These are phyloP conservation scores for Monosporozyma servazzii DNA, from an alignment of 805 yeast genomes.

Conservation along the genomic window DNA sequence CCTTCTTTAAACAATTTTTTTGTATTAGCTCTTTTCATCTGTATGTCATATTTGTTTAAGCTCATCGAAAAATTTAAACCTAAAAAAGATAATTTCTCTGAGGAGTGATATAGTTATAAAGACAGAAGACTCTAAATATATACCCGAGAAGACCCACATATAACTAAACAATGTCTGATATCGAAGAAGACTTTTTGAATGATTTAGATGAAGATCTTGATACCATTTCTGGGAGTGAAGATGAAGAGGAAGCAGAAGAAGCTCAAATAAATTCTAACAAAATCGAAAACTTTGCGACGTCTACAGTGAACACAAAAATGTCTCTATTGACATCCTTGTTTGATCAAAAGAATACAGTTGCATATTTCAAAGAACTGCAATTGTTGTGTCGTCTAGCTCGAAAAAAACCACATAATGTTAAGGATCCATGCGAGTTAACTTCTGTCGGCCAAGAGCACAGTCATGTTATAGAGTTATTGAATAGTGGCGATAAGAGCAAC, in stretches of 20 bases:
- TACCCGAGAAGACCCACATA: neutral
- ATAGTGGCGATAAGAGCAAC: neutral
- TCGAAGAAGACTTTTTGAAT: slow-evolving; percentile 16
- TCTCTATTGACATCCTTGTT: neutral
- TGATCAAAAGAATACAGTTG: neutral
- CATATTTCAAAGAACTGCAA: neutral
- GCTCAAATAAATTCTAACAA: neutral
- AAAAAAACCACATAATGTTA: neutral
- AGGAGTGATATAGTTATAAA: neutral
- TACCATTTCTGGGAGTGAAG: slow-evolving; percentile 10
- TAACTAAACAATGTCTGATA: slow-evolving; percentile 4
- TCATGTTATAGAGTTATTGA: neutral
- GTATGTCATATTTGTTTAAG: neutral
- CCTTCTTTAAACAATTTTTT: neutral
- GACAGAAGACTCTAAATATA: neutral
- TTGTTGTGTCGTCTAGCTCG: neutral
- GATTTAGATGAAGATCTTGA: slow-evolving; percentile 30
- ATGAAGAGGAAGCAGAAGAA: slow-evolving; percentile 8
- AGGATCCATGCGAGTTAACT: slow-evolving; percentile 1
- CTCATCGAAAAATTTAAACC: neutral
- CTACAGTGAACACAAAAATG: neutral
- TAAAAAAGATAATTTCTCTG: neutral
- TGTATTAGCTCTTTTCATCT: neutral
- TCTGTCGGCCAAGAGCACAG: neutral
- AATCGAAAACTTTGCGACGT: neutral